Percentiles rank a stretch among this genome's conserved stretches.
These are phyloP conservation scores for Chimonanthus salicifolius DNA, from an alignment of 164 flowering plant species.

Conservation along the genomic window DNA sequence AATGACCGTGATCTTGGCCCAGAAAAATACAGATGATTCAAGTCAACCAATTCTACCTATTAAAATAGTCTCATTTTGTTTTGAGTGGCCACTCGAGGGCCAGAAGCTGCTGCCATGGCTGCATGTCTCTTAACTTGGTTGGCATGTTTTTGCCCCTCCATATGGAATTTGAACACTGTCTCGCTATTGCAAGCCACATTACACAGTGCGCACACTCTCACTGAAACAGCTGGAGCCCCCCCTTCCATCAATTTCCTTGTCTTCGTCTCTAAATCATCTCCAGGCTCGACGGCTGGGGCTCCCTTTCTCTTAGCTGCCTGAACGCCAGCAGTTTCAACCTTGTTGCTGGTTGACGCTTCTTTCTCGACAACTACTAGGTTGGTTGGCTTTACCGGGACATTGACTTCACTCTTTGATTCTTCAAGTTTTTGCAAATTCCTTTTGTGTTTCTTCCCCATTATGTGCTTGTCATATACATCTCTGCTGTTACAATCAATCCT, in stretches of 20 bases:
- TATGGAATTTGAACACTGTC: conserved; percentile 37
- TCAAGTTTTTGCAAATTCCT: conserved; percentile 36
- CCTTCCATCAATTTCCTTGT: conserved; percentile 40
- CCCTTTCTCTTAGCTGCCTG: conserved; percentile 14
- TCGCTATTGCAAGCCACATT: conserved; percentile 59
- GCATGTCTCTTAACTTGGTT: conserved; percentile 24
- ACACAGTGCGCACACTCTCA: conserved; percentile 39
- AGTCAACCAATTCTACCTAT: too few species aligned
- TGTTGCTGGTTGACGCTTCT: conserved; percentile 8
- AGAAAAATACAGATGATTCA: too few species aligned
- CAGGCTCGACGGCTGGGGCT: conserved; percentile 5
- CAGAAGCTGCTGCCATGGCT: not conserved
- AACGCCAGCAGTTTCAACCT: not conserved
- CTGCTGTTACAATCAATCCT: conserved; percentile 42
- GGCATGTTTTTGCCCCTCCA: conserved; percentile 41
- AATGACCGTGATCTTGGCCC: too few species aligned
- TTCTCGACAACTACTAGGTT: conserved; percentile 5
- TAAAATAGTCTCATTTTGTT: too few species aligned
- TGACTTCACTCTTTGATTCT: not conserved
- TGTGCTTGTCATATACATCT: conserved; percentile 41
- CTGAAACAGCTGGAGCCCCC: conserved; percentile 46
- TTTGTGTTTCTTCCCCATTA: conserved; percentile 53
- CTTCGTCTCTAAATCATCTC: conserved; percentile 43
- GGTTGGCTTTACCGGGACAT: not conserved
- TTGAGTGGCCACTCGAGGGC: not conserved